phyloP scores from a whole-genome alignment of 306 rosid species.

The Medicago ruthenica region DNA sequence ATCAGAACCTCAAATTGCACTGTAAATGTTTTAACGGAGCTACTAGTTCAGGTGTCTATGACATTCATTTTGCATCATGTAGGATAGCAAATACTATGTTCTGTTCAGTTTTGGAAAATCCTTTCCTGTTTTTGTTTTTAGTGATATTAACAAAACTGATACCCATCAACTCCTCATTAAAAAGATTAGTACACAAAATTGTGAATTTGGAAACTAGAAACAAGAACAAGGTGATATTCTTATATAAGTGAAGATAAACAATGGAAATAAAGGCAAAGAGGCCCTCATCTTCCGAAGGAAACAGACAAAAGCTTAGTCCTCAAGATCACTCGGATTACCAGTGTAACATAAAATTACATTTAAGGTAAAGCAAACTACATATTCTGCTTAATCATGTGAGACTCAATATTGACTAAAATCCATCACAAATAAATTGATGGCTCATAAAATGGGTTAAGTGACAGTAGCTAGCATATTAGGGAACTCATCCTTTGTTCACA shows the following conservation, averaged over 20 bases:
- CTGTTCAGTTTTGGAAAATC: not conserved
- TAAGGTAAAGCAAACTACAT: not conserved
- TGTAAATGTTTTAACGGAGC: not conserved
- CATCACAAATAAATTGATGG: slow-evolving; percentile 15
- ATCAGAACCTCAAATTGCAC: slow-evolving; percentile 30
- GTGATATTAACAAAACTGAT: not conserved
- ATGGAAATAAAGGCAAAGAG: not conserved
- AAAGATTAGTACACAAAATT: not conserved
- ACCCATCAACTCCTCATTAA: not conserved
- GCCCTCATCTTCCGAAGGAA: not conserved
- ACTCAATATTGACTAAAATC: slow-evolving; percentile 8
- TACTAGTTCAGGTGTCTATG: not conserved
- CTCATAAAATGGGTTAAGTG: not conserved
- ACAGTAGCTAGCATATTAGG: not conserved
- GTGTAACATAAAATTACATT: not conserved
- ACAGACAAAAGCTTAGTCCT: not conserved
- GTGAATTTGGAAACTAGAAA: not conserved
- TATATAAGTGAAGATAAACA: not conserved
- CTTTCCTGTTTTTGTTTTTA: not conserved
- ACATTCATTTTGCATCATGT: slow-evolving; percentile 1
- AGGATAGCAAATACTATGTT: not conserved
- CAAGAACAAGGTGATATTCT: not conserved
- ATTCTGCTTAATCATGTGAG: not conserved
- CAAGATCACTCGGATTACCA: not conserved
- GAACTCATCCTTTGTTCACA: slow-evolving; percentile 2